These are phyloP conservation scores for Lolium multiflorum DNA, from an alignment of 176 grass and related monocot species.

Conservation along the genomic window DNA sequence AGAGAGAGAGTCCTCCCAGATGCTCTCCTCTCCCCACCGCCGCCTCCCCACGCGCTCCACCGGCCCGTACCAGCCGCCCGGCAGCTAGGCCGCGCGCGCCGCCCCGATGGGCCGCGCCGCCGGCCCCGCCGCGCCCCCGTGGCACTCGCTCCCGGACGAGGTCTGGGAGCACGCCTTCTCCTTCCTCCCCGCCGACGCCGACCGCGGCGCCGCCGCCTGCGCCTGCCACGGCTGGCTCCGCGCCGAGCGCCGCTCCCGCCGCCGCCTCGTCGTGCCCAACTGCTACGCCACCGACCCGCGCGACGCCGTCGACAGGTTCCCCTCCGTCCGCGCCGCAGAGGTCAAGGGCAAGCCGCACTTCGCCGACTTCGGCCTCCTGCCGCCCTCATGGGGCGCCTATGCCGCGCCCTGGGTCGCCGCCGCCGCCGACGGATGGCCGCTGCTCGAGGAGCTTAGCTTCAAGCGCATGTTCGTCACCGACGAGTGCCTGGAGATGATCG, in stretches of 20 bases:
- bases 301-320: slow-evolving; percentile 62
- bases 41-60: slow-evolving; percentile 22
- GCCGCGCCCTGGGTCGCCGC: slow-evolving; percentile 67
- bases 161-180: slow-evolving; percentile 83
- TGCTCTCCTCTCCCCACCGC: slow-evolving; percentile 43
- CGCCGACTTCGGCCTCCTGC: slow-evolving; percentile 75
- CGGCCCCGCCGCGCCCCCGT: slow-evolving; percentile 45
- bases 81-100: slow-evolving; percentile 41
- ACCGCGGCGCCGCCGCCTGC: slow-evolving; percentile 59
- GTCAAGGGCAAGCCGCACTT: slow-evolving; percentile 89
- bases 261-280: slow-evolving; percentile 66
- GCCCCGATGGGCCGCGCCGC: slow-evolving; percentile 55
- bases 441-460: slow-evolving; percentile 77
- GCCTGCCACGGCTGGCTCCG: slow-evolving; percentile 58
- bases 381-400: slow-evolving; percentile 59
- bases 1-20: slow-evolving; percentile 37
- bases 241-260: slow-evolving; percentile 68
- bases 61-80: slow-evolving; percentile 17
- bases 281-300: slow-evolving; percentile 72
- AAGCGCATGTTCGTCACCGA: slow-evolving; percentile 84
- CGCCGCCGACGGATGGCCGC: slow-evolving; percentile 70
- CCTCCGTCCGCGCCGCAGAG: slow-evolving; percentile 51
- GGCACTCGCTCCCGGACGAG: slow-evolving; percentile 75
- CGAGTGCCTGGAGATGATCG: slow-evolving; percentile 78
- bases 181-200: slow-evolving; percentile 63